phyloP scores from a whole-genome alignment of 1,139 yeast genomes.

The Blastobotrys arbuscula region DNA sequence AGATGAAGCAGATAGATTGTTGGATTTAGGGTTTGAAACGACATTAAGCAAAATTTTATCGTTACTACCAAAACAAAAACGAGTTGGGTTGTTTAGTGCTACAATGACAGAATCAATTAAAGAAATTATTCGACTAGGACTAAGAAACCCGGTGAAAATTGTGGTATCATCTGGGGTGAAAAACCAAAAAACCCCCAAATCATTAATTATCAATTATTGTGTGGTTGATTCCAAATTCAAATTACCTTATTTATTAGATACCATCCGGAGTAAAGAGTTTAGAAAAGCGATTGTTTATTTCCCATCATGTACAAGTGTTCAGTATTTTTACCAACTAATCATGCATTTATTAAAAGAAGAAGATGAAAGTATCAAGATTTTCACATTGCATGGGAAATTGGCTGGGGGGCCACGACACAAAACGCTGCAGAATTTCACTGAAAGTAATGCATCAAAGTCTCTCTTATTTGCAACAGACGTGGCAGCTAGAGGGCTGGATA shows the following conservation, averaged over 20 bases:
- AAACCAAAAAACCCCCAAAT: constrained; percentile 49
- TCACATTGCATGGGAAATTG: constrained; percentile 81
- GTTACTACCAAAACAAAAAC: constrained; percentile 76
- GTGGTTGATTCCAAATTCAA: constrained; percentile 57
- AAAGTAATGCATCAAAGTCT: constrained; percentile 42
- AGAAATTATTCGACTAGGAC: constrained; percentile 45
- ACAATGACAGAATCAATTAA: constrained; percentile 72
- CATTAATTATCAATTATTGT: constrained; percentile 59
- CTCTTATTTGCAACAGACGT: constrained; percentile 51
- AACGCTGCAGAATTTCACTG: constrained; percentile 57
- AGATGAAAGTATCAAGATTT: constrained; percentile 38
- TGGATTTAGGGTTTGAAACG: constrained; percentile 70
- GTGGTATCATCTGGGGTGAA: constrained; percentile 48
- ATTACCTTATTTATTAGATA: constrained; percentile 49
- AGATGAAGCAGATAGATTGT: constrained; percentile 89
- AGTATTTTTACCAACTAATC: constrained; percentile 62
- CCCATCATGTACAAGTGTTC: constrained; percentile 84
- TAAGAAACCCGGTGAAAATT: constrained; percentile 83
- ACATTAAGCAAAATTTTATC: constrained; percentile 64
- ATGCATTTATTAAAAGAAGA: constrained; percentile 32
- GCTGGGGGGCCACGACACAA: constrained; percentile 68
- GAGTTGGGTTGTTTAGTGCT: constrained; percentile 92
- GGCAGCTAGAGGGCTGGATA: constrained; percentile 91
- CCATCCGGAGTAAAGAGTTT: constrained; percentile 47
- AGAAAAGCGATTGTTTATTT: constrained; percentile 80